phyloP scores from a whole-genome alignment of 2,329 filamentous ascomycete genomes.

The Teratosphaeria zuluensis region DNA sequence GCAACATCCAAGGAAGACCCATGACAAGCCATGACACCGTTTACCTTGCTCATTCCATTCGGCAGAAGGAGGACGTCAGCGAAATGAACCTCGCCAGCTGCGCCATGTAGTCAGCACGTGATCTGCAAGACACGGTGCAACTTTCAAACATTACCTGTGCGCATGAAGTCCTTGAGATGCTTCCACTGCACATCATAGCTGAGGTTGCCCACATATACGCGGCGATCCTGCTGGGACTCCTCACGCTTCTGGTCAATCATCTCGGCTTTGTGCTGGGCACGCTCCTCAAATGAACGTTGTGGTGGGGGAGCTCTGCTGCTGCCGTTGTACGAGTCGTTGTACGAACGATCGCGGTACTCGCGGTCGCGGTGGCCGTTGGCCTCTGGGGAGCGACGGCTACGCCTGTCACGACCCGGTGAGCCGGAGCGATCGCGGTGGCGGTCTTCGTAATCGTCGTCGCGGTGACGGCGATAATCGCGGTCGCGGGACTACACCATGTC shows the following conservation, averaged over 20 bases:
- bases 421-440: conserved; percentile 13
- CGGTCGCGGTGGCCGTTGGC: conserved; percentile 53
- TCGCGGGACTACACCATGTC: neutral
- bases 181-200: conserved; percentile 99
- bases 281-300: conserved; percentile 69
- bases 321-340: conserved; percentile 28
- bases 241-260: conserved; percentile 95
- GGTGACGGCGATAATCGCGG: neutral
- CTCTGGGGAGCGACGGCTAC: conserved; percentile 52
- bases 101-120: conserved; percentile 8
- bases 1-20: conserved; percentile 46
- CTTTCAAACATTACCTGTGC: conserved; percentile 65
- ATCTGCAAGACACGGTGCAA: no score
- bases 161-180: conserved; percentile 99
- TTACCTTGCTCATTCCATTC: conserved; percentile 99
- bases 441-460: conserved; percentile 9
- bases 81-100: conserved; percentile 98
- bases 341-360: conserved; percentile 16
- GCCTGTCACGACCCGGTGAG: conserved; percentile 19
- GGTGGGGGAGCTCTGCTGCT: conserved; percentile 28
- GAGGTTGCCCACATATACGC: conserved; percentile 97
- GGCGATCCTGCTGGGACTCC: conserved; percentile 94
- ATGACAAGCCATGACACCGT: conserved; percentile 77
- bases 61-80: conserved; percentile 98
- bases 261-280: conserved; percentile 72